Evolutionary conservation across 176 grass and related monocot species (phyloP).

Genomic region (Juncus effusus): DNA sequence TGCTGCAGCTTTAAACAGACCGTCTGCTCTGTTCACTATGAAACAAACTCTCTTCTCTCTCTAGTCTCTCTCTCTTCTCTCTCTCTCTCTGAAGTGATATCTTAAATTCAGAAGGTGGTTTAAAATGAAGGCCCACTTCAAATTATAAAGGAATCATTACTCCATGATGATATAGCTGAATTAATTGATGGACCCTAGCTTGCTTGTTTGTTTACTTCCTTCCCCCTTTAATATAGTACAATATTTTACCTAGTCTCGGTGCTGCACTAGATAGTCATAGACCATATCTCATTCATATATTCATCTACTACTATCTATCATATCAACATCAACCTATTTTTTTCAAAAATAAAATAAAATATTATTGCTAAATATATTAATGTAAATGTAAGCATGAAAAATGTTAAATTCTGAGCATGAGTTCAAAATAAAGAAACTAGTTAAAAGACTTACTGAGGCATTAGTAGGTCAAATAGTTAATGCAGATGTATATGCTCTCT

Average conservation of each 20-base stretch:
- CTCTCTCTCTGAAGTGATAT: not conserved
- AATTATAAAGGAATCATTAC: constrained; percentile 37
- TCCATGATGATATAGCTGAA: constrained; percentile 33
- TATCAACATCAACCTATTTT: not conserved
- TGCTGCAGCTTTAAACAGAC: constrained; percentile 31
- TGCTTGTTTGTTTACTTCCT: too few relatives aligned
- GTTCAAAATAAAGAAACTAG: too few relatives aligned
- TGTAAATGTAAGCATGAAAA: too few relatives aligned
- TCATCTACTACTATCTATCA: not conserved
- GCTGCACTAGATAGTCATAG: constrained; percentile 2
- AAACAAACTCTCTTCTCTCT: constrained; percentile 20
- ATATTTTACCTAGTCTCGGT: constrained; percentile 8
- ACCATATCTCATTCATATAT: not conserved
- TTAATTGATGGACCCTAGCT: constrained; percentile 28
- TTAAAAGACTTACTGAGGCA: too few relatives aligned
- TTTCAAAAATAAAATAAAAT: not conserved
- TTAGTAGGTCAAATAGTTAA: too few relatives aligned
- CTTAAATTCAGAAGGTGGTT: constrained; percentile 6
- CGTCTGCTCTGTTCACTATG: constrained; percentile 11
- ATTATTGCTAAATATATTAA: not conserved
- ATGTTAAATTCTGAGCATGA: too few relatives aligned
- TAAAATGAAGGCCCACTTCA: constrained; percentile 6
- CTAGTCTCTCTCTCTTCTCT: not conserved
- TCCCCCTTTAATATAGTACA: too few relatives aligned
- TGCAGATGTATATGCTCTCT: not conserved